Evolutionary conservation across 352 stramenopile genomes (phyloP), one percentile per base, ranked within the genome.

Genomic region (Globisporangium carolinianum): DNA sequence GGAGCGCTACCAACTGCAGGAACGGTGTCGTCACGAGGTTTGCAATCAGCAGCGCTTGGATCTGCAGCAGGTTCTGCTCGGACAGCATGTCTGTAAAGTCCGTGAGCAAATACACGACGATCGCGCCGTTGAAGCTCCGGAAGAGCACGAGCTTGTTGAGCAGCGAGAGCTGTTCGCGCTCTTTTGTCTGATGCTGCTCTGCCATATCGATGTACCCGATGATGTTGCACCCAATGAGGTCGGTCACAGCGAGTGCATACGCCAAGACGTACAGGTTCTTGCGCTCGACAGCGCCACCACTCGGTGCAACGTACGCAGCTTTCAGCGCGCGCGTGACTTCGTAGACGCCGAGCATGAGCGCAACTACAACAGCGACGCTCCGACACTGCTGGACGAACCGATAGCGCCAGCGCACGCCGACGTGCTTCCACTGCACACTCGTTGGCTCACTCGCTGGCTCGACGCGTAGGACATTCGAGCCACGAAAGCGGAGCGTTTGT

Each of bases 141-240:
- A 86, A 87, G 47, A 90, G 60, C 45, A 92, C 60, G 37, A 92
- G 68, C 55, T 92, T 92, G 63, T 90, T 87, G n/a, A 92, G 71
- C 53, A 78, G 79, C 38, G 79, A 90, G 18, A 89, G 55, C 58
- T 92, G 82, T 58, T 85, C 73, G 47, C 76, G 73, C 41, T 86
- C 71, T 53, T 86, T 83, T 24, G 75, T 87, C 57, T 86, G 73
- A 47, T 86, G 73, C 47, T 85, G 67, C 51, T 86, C 73, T 4
- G 84, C 65, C 43, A 72, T 66, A 49, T 89, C 67, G 24, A 77
- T 66, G 58, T 87, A 87, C 24, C 69, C 69, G 14, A 88, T 57
- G 38, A 86, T 51, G 12, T 87, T 81, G 64, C 78, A 87, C 14
- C 83, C 72, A 15, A 89, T 57, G 53, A 87, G 66, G 55, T 89